phyloP scores from a whole-genome alignment of 176 grass and related monocot genomes.

The Bolboschoenus planiculmis region DNA sequence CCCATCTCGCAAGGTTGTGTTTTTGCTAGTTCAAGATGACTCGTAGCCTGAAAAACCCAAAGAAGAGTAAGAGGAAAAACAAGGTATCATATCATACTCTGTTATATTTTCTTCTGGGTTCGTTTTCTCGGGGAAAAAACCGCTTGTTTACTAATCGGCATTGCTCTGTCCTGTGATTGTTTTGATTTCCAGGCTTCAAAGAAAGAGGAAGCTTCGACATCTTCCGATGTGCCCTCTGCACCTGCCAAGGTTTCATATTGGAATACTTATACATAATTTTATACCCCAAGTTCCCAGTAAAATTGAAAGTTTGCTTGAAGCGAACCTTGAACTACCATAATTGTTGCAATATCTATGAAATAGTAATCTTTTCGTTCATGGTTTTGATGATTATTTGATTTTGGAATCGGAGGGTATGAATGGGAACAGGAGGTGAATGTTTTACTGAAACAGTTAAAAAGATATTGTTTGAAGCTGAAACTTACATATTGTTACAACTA shows the following conservation, averaged over 20 bases:
- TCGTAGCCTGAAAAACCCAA: slow-evolving; percentile 37
- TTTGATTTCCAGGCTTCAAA: slow-evolving; percentile 23
- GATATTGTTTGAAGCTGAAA: neutral
- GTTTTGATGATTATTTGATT: neutral
- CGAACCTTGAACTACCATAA: neutral
- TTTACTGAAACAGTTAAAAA: neutral
- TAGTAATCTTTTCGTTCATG: neutral
- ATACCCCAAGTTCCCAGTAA: neutral
- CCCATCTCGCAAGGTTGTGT: neutral
- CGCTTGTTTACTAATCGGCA: neutral
- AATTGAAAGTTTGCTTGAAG: neutral
- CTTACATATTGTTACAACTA: neutral
- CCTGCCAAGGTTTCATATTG: slow-evolving; percentile 41
- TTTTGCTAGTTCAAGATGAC: slow-evolving; percentile 18
- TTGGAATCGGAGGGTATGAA: neutral
- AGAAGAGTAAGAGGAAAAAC: slow-evolving; percentile 49
- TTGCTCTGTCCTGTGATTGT: neutral
- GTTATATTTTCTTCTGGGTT: neutral
- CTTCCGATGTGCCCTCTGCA: slow-evolving; percentile 27
- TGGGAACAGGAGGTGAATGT: neutral
- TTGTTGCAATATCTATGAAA: neutral
- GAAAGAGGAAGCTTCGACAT: slow-evolving; percentile 25
- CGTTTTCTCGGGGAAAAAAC: neutral
- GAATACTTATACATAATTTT: neutral
- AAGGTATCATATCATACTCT: slow-evolving; percentile 26